A percentile compares a stretch with the other conserved stretches of the same genome.
These are phyloP conservation scores for Microbotryum silenes-acaulis DNA, from an alignment of 1,284 basidiomycete genomes.

Conservation along the genomic window DNA sequence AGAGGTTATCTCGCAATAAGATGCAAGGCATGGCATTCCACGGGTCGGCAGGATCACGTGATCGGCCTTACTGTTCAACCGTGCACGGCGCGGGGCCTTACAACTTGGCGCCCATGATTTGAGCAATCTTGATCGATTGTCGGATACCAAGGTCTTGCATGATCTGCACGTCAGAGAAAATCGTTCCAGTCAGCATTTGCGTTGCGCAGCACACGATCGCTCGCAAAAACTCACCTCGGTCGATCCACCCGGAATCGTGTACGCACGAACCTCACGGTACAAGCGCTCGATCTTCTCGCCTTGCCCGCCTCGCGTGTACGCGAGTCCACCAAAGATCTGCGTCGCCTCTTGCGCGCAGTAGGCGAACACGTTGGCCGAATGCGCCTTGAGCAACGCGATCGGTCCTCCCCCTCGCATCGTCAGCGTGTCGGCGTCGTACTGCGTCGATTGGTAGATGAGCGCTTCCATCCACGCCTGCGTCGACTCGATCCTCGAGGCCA, in stretches of 20 bases:
- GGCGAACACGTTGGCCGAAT: slow-evolving; percentile 25
- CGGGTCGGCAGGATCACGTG: too few relatives aligned
- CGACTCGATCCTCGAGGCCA: slow-evolving; percentile 31
- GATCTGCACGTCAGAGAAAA: slow-evolving; percentile 14
- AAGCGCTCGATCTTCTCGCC: slow-evolving; percentile 34
- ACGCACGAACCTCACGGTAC: slow-evolving; percentile 29
- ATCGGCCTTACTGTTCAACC: too few relatives aligned
- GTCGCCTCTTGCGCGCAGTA: slow-evolving; percentile 30
- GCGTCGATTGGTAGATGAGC: slow-evolving; percentile 26
- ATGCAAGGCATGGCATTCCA: too few relatives aligned
- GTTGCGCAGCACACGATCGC: neutral
- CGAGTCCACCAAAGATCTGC: slow-evolving; percentile 34
- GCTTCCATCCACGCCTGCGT: slow-evolving; percentile 32
- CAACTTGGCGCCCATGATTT: slow-evolving; percentile 22
- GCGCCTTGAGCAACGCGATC: slow-evolving; percentile 31
- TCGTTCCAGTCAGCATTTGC: too few relatives aligned
- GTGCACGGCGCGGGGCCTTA: too few relatives aligned
- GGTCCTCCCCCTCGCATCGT: slow-evolving; percentile 26
- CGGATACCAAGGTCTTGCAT: slow-evolving; percentile 35
- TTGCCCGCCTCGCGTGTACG: slow-evolving; percentile 33
- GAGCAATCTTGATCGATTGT: slow-evolving; percentile 25
- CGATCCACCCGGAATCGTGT: slow-evolving; percentile 30
- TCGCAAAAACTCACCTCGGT: neutral
- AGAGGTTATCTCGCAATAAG: too few relatives aligned
- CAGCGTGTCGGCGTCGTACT: slow-evolving; percentile 27